Conservation (phyloP, 495 filamentous ascomycete genomes). For the Aspergillus indologenus region DNA sequence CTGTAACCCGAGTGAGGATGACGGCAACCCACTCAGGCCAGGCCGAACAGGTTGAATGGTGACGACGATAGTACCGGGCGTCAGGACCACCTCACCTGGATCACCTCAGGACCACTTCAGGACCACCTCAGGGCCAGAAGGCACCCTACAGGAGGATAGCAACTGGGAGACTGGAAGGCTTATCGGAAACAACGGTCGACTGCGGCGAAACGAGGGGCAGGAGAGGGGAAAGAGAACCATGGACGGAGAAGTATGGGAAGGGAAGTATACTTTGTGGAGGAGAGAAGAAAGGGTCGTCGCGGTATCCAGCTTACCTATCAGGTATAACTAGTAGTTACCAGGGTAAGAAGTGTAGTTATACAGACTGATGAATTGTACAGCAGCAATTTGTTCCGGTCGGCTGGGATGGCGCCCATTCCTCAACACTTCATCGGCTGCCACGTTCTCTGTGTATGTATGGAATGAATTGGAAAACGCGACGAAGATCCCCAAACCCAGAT, state of each 20-base stretch:
- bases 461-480: neutral
- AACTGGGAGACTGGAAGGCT: slow-evolving; percentile 21
- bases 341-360: neutral
- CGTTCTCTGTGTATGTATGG: neutral
- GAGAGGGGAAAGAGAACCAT: slow-evolving; percentile 12
- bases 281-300: neutral
- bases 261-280: slow-evolving; percentile 3
- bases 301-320: too few relatives aligned
- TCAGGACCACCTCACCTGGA: neutral
- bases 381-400: neutral
- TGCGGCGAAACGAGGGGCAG: slow-evolving; percentile 25
- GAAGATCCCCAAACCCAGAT: neutral
- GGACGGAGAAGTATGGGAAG: slow-evolving; percentile 1
- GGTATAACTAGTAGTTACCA: too few relatives aligned
- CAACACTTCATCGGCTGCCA: neutral
- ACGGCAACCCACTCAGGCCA: slow-evolving; percentile 16
- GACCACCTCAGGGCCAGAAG: neutral
- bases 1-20: slow-evolving; percentile 15
- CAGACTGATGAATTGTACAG: neutral
- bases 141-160: slow-evolving; percentile 6
- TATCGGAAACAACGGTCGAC: slow-evolving; percentile 27
- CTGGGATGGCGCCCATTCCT: neutral
- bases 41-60: slow-evolving; percentile 14
- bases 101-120: neutral
- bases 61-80: slow-evolving; percentile 16